Evolutionary conservation across 1,284 basidiomycete genomes (phyloP).

Genomic region (Gymnopus androsaceus): DNA sequence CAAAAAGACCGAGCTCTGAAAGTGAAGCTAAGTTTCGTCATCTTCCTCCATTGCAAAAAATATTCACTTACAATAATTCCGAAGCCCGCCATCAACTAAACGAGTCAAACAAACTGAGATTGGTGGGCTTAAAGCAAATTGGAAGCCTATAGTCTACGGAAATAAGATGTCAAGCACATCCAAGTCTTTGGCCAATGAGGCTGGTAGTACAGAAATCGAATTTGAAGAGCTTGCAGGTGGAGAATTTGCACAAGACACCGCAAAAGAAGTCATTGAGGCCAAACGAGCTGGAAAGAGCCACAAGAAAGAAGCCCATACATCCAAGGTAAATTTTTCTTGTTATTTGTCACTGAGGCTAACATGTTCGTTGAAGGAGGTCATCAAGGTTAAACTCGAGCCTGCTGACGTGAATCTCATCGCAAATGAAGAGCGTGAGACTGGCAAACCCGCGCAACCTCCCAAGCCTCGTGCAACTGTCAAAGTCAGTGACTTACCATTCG

Average conservation of each 20-base stretch:
- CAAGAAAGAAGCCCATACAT: not conserved
- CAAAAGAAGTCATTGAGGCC: not conserved
- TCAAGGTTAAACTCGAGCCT: not conserved
- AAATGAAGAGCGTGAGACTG: not conserved
- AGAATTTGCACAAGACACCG: not conserved
- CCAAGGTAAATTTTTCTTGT: not conserved
- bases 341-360: not conserved
- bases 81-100: not conserved
- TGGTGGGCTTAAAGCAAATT: not conserved
- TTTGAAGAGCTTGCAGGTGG: not conserved
- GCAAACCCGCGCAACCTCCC: not conserved
- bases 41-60: not conserved
- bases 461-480: not conserved
- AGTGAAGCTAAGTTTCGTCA: not conserved
- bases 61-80: not conserved
- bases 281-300: not conserved
- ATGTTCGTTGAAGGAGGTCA: not conserved
- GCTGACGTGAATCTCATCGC: not conserved
- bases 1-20: not conserved
- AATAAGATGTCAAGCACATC: not conserved
- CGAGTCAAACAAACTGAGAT: not conserved
- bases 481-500: not conserved
- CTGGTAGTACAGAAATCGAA: not conserved
- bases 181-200: not conserved
- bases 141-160: not conserved